Percentiles rank a stretch among this genome's conserved stretches.
Evolutionary conservation across 257 asterid genomes (phyloP).

Genomic region (Striga asiatica): DNA sequence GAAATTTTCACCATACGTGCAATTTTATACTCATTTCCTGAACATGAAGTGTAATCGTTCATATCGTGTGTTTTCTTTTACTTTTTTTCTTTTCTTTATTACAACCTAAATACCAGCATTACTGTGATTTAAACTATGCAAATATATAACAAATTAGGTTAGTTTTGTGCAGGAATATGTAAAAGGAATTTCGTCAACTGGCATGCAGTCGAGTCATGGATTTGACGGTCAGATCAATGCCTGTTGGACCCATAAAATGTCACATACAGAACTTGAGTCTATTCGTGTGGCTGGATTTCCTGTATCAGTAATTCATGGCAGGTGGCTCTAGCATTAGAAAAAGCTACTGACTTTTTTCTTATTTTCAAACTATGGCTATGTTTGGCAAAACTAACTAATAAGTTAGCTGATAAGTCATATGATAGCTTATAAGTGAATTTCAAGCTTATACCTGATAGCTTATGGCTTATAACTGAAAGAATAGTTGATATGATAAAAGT

Average conservation of each 20-base stretch:
- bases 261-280: constrained; percentile 48
- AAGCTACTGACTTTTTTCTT: not conserved
- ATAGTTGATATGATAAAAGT: too few relatives aligned
- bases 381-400: too few relatives aligned
- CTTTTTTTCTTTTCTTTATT: constrained; percentile 17
- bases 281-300: constrained; percentile 66
- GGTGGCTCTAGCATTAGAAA: constrained; percentile 35
- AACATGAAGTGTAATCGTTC: not conserved
- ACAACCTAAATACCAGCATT: constrained; percentile 23
- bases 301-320: constrained; percentile 87
- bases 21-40: too few relatives aligned
- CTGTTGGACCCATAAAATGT: constrained; percentile 86
- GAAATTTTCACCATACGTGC: too few relatives aligned
- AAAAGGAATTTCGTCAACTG: constrained; percentile 67
- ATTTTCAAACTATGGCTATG: too few relatives aligned
- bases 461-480: too few relatives aligned
- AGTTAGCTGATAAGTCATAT: too few relatives aligned
- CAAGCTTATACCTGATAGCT: too few relatives aligned
- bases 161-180: constrained; percentile 70
- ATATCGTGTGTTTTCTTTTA: not conserved
- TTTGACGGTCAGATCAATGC: constrained; percentile 94
- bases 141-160: constrained; percentile 2
- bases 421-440: too few relatives aligned
- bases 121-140: not conserved
- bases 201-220: constrained; percentile 86